A percentile compares a stretch with the other conserved stretches of the same genome.
Evolutionary conservation across 257 asterid genomes (phyloP).

Genomic region (Fraxinus excelsior): DNA sequence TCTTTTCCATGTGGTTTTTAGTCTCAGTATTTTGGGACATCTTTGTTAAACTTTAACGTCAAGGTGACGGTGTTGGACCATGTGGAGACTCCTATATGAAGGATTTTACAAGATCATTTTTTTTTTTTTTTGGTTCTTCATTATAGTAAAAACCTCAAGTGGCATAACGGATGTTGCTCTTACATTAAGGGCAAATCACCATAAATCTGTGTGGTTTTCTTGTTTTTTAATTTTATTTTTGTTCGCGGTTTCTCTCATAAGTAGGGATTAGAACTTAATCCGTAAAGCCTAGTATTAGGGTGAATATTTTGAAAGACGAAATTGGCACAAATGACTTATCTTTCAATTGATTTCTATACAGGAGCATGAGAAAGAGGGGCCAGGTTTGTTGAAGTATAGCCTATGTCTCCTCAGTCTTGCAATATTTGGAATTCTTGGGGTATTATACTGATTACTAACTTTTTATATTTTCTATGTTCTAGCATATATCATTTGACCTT

Average conservation of each 20-base stretch:
- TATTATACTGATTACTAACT: conserved; percentile 23
- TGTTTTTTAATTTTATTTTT: background rate
- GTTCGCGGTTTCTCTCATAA: background rate
- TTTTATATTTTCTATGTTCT: background rate
- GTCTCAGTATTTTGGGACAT: background rate
- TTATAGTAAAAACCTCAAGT: background rate
- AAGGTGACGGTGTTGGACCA: background rate
- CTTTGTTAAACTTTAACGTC: background rate
- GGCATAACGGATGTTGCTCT: background rate
- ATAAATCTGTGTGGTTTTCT: background rate
- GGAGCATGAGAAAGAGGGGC: conserved; percentile 37
- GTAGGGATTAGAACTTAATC: background rate
- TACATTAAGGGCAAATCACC: background rate
- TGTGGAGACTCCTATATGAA: background rate
- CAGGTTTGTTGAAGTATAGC: conserved; percentile 51
- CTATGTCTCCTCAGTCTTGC: conserved; percentile 65
- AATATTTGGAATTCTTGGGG: conserved; percentile 76
- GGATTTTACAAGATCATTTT: background rate
- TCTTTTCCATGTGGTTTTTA: background rate
- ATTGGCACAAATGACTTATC: background rate
- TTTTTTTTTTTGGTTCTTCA: background rate
- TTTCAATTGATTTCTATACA: background rate
- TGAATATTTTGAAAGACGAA: background rate
- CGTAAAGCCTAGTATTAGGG: background rate
- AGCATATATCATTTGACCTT: background rate